These are phyloP conservation scores for Colletotrichum tofieldiae DNA, from an alignment of 2,329 filamentous ascomycete species.

Conservation along the genomic window DNA sequence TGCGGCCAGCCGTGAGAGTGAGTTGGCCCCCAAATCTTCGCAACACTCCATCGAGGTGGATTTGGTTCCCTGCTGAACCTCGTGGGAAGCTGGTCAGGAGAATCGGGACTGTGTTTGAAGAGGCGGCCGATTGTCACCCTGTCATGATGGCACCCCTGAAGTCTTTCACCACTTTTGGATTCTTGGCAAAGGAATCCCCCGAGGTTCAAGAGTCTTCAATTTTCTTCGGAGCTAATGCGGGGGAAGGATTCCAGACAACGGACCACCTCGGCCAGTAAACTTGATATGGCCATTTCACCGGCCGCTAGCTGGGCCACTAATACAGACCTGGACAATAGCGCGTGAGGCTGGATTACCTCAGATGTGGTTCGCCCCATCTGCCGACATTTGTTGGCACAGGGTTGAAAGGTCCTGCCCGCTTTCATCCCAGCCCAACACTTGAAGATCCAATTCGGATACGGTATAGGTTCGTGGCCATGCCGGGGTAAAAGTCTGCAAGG, in stretches of 20 bases:
- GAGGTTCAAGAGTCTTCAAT: constrained; percentile 10
- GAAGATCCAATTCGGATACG: constrained; percentile 31
- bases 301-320: constrained; percentile 20
- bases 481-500: constrained; percentile 13
- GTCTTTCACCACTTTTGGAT: background rate
- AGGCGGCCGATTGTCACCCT: constrained; percentile 26
- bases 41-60: constrained; percentile 6
- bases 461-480: constrained; percentile 18
- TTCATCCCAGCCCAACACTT: constrained; percentile 4
- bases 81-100: constrained; percentile 36
- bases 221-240: constrained; percentile 31
- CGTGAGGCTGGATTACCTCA: constrained; percentile 33
- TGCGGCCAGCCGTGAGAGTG: background rate
- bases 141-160: constrained; percentile 15
- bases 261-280: constrained; percentile 18
- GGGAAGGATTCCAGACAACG: constrained; percentile 21
- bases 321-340: constrained; percentile 15
- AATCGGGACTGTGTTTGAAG: constrained; percentile 23
- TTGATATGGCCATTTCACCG: constrained; percentile 24
- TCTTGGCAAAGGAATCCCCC: constrained; percentile 16
- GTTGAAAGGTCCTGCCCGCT: background rate
- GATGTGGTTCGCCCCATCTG: constrained; percentile 34
- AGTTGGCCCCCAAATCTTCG: constrained; percentile 23
- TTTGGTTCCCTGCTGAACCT: constrained; percentile 28
- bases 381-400: constrained; percentile 30